Conservation (phyloP, 2,329 filamentous ascomycete species). For the Cercospora nicotianae region DNA sequence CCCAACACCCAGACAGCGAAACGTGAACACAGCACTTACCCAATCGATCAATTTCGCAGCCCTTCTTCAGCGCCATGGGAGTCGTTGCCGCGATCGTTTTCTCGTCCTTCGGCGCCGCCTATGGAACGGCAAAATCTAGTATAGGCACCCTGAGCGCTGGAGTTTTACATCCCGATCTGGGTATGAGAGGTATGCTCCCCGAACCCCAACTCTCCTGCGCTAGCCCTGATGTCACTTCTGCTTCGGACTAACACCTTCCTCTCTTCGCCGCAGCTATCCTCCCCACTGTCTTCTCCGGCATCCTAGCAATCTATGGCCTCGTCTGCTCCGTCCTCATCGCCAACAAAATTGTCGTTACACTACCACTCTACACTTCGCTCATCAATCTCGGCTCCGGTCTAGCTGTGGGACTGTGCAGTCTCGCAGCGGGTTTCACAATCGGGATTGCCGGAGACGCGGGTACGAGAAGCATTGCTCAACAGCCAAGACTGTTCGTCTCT, state of each 20-base stretch:
- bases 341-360: conserved; percentile 18
- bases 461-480: neutral
- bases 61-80: conserved; percentile 27
- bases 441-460: conserved; percentile 24
- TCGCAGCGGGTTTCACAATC: conserved; percentile 24
- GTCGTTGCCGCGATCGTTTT: conserved; percentile 24
- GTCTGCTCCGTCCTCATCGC: conserved; percentile 20
- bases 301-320: conserved; percentile 24
- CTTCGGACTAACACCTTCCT: neutral
- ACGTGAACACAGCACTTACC: neutral
- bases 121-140: conserved; percentile 24
- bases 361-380: conserved; percentile 19
- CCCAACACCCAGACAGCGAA: too few species aligned
- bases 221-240: too few species aligned
- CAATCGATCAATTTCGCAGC: neutral
- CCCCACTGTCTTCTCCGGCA: conserved; percentile 22
- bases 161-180: conserved; percentile 21
- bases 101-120: conserved; percentile 22
- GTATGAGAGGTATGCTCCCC: conserved; percentile 7
- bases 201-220: too few species aligned
- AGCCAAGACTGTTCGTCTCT: neutral
- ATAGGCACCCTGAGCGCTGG: conserved; percentile 20
- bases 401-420: conserved; percentile 10
- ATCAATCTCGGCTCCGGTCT: conserved; percentile 23
- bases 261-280: neutral